phyloP scores from a whole-genome alignment of 2,329 filamentous ascomycete species.

The Ophiostoma ulmi region DNA sequence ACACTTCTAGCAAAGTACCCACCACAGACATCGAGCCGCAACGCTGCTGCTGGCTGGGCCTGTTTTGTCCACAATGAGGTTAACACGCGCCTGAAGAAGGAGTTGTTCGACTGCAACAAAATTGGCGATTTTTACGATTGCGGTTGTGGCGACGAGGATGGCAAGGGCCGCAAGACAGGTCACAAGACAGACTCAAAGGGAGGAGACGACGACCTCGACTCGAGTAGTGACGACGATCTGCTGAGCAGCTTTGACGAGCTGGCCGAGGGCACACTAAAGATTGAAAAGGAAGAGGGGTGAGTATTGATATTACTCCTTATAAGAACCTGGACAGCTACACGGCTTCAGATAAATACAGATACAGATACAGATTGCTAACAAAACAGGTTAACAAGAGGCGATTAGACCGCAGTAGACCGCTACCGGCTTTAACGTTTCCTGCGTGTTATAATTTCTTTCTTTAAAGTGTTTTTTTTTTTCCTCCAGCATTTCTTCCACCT shows the following conservation, averaged over 20 bases:
- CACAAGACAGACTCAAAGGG: constrained; percentile 14
- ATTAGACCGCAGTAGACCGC: background rate
- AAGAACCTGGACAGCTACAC: background rate
- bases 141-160: constrained; percentile 64
- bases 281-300: constrained; percentile 31
- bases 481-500: background rate
- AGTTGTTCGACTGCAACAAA: constrained; percentile 59
- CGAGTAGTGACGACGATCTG: constrained; percentile 28
- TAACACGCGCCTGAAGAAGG: constrained; percentile 58
- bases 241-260: constrained; percentile 16
- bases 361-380: background rate
- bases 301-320: background rate
- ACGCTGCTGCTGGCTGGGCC: constrained; percentile 61
- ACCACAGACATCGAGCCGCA: constrained; percentile 59
- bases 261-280: constrained; percentile 19
- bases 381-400: background rate
- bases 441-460: background rate
- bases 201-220: constrained; percentile 30
- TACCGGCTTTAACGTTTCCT: background rate
- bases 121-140: constrained; percentile 69
- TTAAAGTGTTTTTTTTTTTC: background rate
- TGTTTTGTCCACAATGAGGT: constrained; percentile 65
- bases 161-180: constrained; percentile 36
- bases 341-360: background rate
- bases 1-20: constrained; percentile 57